These are phyloP conservation scores for Paraleonurus japonicus DNA, from an alignment of 257 asterid species.

Conservation along the genomic window DNA sequence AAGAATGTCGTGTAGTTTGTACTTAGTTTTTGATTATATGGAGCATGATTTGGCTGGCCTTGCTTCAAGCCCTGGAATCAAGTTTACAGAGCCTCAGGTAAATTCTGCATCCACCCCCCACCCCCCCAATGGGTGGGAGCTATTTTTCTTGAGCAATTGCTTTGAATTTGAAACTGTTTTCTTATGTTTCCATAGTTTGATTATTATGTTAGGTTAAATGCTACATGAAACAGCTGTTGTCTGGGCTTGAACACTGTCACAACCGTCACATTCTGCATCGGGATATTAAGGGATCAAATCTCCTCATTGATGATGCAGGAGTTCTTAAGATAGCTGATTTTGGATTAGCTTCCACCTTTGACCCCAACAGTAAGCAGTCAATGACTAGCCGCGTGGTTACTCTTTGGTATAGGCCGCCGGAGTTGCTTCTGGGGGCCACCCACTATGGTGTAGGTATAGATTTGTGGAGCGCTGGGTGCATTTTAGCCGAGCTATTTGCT, in stretches of 20 bases:
- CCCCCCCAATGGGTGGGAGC: not conserved
- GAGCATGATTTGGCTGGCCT: constrained; percentile 89
- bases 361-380: constrained; percentile 74
- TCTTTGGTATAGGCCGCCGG: constrained; percentile 91
- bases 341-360: constrained; percentile 77
- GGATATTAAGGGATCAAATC: constrained; percentile 90
- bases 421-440: constrained; percentile 88
- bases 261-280: constrained; percentile 76
- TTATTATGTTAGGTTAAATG: constrained; percentile 67
- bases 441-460: constrained; percentile 87
- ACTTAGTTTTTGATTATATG: constrained; percentile 80
- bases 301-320: constrained; percentile 67
- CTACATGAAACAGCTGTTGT: constrained; percentile 69
- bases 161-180: constrained; percentile 20
- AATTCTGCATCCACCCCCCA: constrained; percentile 4
- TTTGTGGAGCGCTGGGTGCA: constrained; percentile 94
- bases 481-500: constrained; percentile 79
- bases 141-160: not conserved
- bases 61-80: constrained; percentile 71
- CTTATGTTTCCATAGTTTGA: constrained; percentile 28
- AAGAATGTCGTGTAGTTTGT: constrained; percentile 87
- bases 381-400: constrained; percentile 94
- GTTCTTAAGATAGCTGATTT: constrained; percentile 86
- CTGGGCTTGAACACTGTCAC: constrained; percentile 93
- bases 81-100: constrained; percentile 83